Evolutionary conservation across 257 asterid species (phyloP), one percentile per base, ranked within the genome.

Genomic region (Euphrasia confusa): DNA sequence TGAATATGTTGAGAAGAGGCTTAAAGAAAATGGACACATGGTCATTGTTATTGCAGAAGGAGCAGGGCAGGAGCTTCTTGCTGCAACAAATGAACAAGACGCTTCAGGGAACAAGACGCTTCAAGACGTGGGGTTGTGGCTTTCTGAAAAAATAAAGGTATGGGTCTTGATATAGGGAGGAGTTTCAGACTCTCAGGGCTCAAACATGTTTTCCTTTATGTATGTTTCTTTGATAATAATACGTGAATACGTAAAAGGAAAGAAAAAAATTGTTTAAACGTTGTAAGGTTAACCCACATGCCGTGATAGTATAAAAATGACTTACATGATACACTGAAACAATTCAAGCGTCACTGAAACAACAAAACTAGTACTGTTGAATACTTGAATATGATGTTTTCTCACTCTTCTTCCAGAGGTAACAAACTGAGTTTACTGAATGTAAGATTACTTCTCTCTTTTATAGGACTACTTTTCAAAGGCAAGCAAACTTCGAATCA

Each of bases 1-100:
- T 35, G 94, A 83, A 58, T 80, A 76, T 49, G 55, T 83, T 3
- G 72, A 70, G 61, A 82, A 71, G 73, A 78, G 77, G 69, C 84
- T 85, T 21, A 85, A 82, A 75, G 90, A 78, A 77, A 80, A 78
- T 69, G 94, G 90, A 40, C 94, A 85, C 67, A 82, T 85, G 90
- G 94, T 82, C 71, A 82, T 85, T 52, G 57, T 52, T 18, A 18
- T 52, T 52, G 57, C 55, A 3, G 55, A 49, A 49, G 55, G 55
- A 49, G 93, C 93, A 50, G 93, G 82, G 27, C 85, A 82, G 66
- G 93, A 84, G 47, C 89, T 84, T 76, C 83, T 84, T 54, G 61
- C 77, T 15, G 77, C 77, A 32, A 84, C 71, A 68, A 61, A 75
- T 18, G 93, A 82, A 63, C 56, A 63, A 57, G 93, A 84, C 80